A percentile compares a stretch with the other conserved stretches of the same genome.
phyloP scores from a whole-genome alignment of 2,329 filamentous ascomycete genomes.

The Ophiostoma ulmi region DNA sequence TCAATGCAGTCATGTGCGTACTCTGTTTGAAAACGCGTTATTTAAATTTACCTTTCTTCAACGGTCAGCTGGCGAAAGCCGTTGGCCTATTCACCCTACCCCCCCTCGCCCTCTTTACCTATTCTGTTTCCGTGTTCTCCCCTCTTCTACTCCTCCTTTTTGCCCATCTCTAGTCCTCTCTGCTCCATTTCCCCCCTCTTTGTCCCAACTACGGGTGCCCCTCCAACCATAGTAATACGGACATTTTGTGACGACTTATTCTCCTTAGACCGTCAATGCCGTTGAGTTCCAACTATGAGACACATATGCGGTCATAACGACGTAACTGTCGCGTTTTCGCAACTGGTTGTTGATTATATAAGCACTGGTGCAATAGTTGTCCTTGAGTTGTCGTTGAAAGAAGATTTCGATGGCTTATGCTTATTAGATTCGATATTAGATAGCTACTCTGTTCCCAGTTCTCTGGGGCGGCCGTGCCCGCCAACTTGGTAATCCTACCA shows the following conservation, averaged over 20 bases:
- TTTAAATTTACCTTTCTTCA: not conserved
- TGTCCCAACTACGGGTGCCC: not conserved
- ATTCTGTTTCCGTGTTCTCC: not conserved
- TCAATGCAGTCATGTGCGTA: not conserved
- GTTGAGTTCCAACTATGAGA: not conserved
- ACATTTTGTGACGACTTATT: slow-evolving; percentile 2
- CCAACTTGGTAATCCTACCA: slow-evolving; percentile 4
- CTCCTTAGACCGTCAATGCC: not conserved
- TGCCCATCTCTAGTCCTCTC: not conserved
- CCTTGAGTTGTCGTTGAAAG: not conserved
- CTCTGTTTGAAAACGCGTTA: not conserved
- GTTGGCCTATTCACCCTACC: not conserved
- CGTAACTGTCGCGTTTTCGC: not conserved
- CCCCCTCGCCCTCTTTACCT: not conserved
- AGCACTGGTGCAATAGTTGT: not conserved
- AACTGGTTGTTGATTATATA: not conserved
- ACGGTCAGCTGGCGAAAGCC: not conserved
- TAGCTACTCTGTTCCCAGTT: not conserved
- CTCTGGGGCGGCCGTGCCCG: slow-evolving; percentile 3
- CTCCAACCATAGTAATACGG: not conserved
- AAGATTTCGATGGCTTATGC: not conserved
- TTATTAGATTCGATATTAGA: not conserved
- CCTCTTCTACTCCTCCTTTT: not conserved
- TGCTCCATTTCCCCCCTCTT: not conserved
- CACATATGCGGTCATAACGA: not conserved